phyloP scores from a whole-genome alignment of 345 rosid species.

The Lepidium aucheri region DNA sequence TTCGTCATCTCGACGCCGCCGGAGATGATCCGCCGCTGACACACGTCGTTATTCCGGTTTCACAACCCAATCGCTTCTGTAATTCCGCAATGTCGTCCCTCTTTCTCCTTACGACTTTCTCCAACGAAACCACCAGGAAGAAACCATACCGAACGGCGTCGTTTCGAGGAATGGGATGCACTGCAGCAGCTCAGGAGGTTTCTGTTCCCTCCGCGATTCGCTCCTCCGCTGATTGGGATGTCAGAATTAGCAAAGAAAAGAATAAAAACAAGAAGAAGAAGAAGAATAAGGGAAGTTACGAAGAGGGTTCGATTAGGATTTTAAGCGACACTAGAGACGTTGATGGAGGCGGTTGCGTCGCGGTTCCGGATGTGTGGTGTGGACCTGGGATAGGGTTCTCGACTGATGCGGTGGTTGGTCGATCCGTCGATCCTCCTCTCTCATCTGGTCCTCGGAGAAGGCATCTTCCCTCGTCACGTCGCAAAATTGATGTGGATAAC shows the following conservation, averaged over 20 bases:
- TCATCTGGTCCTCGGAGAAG: conserved; percentile 36
- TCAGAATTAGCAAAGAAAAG: conserved; percentile 39
- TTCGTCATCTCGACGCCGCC: conserved; percentile 19
- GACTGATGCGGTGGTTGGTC: conserved; percentile 55
- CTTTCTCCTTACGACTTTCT: conserved; percentile 36
- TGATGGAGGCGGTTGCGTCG: conserved; percentile 36
- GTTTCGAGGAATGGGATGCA: conserved; percentile 69
- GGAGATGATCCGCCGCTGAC: conserved; percentile 36
- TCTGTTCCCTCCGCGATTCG: conserved; percentile 72
- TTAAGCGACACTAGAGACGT: conserved; percentile 15
- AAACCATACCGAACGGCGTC: conserved; percentile 42
- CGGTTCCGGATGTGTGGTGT: conserved; percentile 80
- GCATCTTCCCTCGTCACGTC: conserved; percentile 40
- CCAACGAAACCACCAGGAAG: conserved; percentile 36
- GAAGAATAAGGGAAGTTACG: conserved; percentile 14
- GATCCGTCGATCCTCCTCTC: conserved; percentile 43
- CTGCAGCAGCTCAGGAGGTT: conserved; percentile 64
- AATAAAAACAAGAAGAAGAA: conserved; percentile 28
- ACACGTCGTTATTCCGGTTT: conserved; percentile 23
- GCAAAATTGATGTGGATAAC: conserved; percentile 54
- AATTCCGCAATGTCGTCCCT: conserved; percentile 23
- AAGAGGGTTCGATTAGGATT: conserved; percentile 15
- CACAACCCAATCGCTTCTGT: conserved; percentile 30
- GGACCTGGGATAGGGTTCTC: conserved; percentile 83
- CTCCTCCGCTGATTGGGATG: conserved; percentile 66